A percentile compares a stretch with the other conserved stretches of the same genome.
Evolutionary conservation across 2,329 filamentous ascomycete genomes (phyloP).

Genomic region (Aspergillus pseudoterreus): DNA sequence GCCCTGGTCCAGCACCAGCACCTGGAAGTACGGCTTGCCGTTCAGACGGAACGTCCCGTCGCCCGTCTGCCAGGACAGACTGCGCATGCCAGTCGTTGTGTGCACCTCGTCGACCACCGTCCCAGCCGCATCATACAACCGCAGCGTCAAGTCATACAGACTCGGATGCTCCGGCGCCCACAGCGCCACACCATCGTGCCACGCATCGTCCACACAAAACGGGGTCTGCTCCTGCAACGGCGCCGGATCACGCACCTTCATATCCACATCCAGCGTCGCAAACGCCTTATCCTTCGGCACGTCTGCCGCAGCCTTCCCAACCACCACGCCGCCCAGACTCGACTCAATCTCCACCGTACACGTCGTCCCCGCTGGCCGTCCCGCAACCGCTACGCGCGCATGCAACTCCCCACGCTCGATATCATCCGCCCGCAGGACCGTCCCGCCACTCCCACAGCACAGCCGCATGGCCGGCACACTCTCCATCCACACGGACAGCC

Average conservation of each 20-base stretch:
- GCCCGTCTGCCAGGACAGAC: conserved; percentile 56
- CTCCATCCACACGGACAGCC: conserved; percentile 71
- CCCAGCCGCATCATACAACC: conserved; percentile 42
- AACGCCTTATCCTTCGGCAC: conserved; percentile 51
- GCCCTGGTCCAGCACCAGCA: conserved; percentile 67
- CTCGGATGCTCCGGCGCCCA: conserved; percentile 64
- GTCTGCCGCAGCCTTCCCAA: conserved; percentile 45
- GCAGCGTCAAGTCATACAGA: conserved; percentile 60
- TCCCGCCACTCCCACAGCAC: conserved; percentile 57
- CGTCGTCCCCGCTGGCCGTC: conserved; percentile 27
- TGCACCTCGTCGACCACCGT: conserved; percentile 49
- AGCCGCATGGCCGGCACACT: conserved; percentile 50
- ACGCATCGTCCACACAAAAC: conserved; percentile 47
- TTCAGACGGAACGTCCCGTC: conserved; percentile 62
- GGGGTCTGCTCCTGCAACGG: conserved; percentile 22
- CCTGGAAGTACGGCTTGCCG: conserved; percentile 63
- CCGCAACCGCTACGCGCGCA: conserved; percentile 48
- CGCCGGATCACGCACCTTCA: conserved; percentile 45
- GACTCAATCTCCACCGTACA: conserved; percentile 54
- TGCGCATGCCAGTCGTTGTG: conserved; percentile 59
- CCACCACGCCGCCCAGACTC: conserved; percentile 46
- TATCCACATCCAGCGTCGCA: conserved; percentile 45
- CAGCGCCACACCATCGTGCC: conserved; percentile 56
- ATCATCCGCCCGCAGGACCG: conserved; percentile 56
- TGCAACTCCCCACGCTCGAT: conserved; percentile 51